Evolutionary conservation across 2,329 filamentous ascomycete species (phyloP).

Genomic region (Neofusicoccum ribis): DNA sequence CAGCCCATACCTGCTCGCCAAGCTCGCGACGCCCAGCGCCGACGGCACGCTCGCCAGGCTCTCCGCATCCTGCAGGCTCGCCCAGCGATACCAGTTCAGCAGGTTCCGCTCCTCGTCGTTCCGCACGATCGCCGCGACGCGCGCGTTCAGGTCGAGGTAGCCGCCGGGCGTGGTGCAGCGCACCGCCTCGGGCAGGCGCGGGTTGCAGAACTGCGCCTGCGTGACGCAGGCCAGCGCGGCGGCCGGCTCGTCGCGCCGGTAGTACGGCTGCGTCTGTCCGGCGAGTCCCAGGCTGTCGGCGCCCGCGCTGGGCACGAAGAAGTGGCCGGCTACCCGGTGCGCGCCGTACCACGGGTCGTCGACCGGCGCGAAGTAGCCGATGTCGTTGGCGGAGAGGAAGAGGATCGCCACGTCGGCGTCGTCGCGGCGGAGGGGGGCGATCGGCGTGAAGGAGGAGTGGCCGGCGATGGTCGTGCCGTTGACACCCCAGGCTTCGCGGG

Average conservation of each 20-base stretch:
- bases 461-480: neutral
- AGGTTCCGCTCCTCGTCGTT: neutral
- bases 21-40: slow-evolving; percentile 18
- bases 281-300: neutral
- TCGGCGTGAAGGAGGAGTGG: slow-evolving; percentile 21
- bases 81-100: slow-evolving; percentile 28
- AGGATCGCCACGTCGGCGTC: slow-evolving; percentile 34
- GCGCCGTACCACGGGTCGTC: slow-evolving; percentile 36
- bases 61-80: slow-evolving; percentile 21
- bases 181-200: neutral
- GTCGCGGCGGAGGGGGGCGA: slow-evolving; percentile 28
- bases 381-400: slow-evolving; percentile 31
- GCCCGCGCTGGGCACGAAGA: neutral
- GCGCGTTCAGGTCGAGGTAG: neutral
- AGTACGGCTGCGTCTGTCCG: neutral
- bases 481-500: neutral
- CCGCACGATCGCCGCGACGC: neutral
- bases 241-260: slow-evolving; percentile 14
- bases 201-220: slow-evolving; percentile 22
- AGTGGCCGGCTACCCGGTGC: neutral
- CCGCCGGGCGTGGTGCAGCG: neutral
- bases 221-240: slow-evolving; percentile 18
- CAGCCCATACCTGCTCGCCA: slow-evolving; percentile 19
- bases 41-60: slow-evolving; percentile 12
- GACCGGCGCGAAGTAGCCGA: slow-evolving; percentile 28